Conservation (phyloP, 495 filamentous ascomycete genomes). For the Monascus purpureus region DNA sequence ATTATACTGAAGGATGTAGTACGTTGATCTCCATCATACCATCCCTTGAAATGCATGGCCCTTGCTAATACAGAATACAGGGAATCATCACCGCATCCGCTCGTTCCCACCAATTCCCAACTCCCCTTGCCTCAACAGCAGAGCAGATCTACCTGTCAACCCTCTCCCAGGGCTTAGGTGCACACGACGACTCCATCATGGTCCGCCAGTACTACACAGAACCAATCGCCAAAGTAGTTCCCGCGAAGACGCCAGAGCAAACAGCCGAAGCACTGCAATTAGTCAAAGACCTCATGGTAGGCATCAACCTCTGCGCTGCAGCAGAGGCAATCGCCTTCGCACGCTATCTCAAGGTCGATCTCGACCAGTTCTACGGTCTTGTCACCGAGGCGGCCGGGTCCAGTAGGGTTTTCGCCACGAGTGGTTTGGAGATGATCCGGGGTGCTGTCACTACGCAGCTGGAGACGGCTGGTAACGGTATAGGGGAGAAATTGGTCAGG, state of each 20-base stretch:
- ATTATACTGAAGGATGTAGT: constrained; percentile 73
- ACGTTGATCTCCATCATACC: constrained; percentile 6
- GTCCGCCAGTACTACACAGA: constrained; percentile 42
- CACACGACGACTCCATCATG: constrained; percentile 58
- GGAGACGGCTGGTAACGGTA: constrained; percentile 40
- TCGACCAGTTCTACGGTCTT: constrained; percentile 50
- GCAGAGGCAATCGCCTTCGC: constrained; percentile 57
- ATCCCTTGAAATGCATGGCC: constrained; percentile 3
- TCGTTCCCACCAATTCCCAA: constrained; percentile 43
- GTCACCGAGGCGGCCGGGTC: constrained; percentile 58
- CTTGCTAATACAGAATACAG: constrained; percentile 8
- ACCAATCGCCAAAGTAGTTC: constrained; percentile 22
- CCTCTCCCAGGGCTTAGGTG: constrained; percentile 44
- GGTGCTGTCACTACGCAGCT: constrained; percentile 13
- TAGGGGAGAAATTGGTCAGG: constrained; percentile 44
- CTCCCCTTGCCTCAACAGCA: constrained; percentile 55
- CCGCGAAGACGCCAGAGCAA: constrained; percentile 12
- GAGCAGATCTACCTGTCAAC: constrained; percentile 56
- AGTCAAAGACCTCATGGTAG: constrained; percentile 44
- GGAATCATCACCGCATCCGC: constrained; percentile 64
- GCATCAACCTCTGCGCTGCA: constrained; percentile 50
- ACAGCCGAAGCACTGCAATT: constrained; percentile 29
- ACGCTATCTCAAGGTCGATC: constrained; percentile 43
- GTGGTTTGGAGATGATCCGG: constrained; percentile 40
- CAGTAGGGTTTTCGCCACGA: constrained; percentile 44